Evolutionary conservation across 176 grass and related monocot species (phyloP), one percentile per base, ranked within the genome.

Genomic region (Zoysia japonica): DNA sequence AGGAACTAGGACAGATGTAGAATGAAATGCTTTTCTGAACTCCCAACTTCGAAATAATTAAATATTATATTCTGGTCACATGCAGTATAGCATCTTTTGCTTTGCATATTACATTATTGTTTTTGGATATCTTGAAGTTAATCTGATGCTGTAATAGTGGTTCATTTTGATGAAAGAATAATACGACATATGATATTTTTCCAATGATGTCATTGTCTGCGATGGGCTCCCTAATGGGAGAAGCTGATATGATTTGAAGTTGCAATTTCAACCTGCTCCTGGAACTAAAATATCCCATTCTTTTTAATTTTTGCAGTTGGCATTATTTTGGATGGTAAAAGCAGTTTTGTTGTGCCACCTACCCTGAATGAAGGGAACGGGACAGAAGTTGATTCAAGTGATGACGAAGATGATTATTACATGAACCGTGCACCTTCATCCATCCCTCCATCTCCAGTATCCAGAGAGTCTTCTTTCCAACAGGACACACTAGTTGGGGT

Each of bases 381-480:
- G 7, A 61, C 67, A 4, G 81, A 82, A 78, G 69, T 49, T 66
- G 80, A 80, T 50, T 87, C 85, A 47, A 91, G 89, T 14, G 89
- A 88, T 0, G 81, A 91, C 2, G 89, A 91, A 85, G 81, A 91
- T 78, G 78, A 91, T 83, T 90, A 84, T 78, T 89, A 82, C 68
- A 89, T 89, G 52, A 82, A 82, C 14, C 61, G 87, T 8, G 68
- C 63, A 28, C 83, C 84, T 47, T 91, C 89, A 4, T 82, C 85
- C 19, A 72, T 87, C 48, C 78, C 81, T 52, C 85, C 78, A 20
- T 91, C 89, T 44, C 89, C 89, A 9, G 73, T 91, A 53, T 91
- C 89, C 61, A 85, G 89, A 36, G 89, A 91, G 67, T 91, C 89
- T 68, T 91, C 89, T 19, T 91, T 91, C 78, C 85, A 82, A 50